These are phyloP conservation scores for Simplicillium aogashimaense DNA, from an alignment of 2,329 filamentous ascomycete genomes.

Conservation along the genomic window DNA sequence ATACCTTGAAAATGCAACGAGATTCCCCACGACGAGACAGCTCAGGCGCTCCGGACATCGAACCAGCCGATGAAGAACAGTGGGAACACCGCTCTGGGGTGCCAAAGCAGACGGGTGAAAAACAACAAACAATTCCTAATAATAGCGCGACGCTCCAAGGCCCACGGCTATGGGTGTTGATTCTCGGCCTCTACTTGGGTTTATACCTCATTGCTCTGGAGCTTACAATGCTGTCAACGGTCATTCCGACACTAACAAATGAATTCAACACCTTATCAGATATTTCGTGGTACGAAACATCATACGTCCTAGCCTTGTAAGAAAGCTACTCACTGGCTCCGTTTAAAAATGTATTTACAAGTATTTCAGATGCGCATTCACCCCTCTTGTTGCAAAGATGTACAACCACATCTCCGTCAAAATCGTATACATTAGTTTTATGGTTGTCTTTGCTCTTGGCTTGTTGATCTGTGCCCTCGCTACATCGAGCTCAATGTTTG, in stretches of 20 bases:
- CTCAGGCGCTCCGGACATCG: too few relatives aligned
- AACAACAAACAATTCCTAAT: too few relatives aligned
- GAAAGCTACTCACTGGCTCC: too few relatives aligned
- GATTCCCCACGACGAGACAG: too few relatives aligned
- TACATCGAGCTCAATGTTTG: slow-evolving; percentile 1
- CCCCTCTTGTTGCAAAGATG: slow-evolving; percentile 1
- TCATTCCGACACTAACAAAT: slow-evolving; percentile 4
- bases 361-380: slow-evolving; percentile 3
- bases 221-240: slow-evolving; percentile 7
- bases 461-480: slow-evolving; percentile 3
- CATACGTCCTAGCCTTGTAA: slow-evolving; percentile 5
- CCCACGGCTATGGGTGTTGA: too few relatives aligned
- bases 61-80: too few relatives aligned
- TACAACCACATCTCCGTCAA: slow-evolving; percentile 4
- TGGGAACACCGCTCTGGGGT: too few relatives aligned
- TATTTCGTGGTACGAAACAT: slow-evolving; percentile 7
- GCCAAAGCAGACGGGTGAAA: too few relatives aligned
- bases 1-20: too few relatives aligned
- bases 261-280: slow-evolving; percentile 4
- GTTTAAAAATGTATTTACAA: slow-evolving; percentile 5
- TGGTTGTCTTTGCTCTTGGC: slow-evolving; percentile 3
- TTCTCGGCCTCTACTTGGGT: slow-evolving; percentile 2
- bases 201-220: slow-evolving; percentile 6
- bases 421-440: slow-evolving; percentile 3
- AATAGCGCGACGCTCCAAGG: too few relatives aligned